These are phyloP conservation scores for Eucalyptus pauciflora DNA, from an alignment of 345 rosid genomes.

Conservation along the genomic window DNA sequence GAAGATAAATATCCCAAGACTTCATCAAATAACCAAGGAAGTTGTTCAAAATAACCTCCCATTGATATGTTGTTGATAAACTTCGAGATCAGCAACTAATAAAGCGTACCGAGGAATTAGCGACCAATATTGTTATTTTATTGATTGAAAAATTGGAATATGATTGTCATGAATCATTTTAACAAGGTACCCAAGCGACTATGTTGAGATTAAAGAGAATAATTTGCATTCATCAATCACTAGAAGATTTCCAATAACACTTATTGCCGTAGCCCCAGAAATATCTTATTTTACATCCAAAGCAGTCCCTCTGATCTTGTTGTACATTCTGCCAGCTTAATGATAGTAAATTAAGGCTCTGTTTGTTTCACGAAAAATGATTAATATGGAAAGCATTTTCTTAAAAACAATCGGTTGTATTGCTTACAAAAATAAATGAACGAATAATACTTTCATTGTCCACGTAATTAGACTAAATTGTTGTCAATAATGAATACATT, in stretches of 20 bases:
- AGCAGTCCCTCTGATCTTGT: neutral
- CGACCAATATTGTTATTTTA: neutral
- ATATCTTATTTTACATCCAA: neutral
- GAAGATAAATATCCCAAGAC: no score
- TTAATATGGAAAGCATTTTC: neutral
- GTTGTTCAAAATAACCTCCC: no score
- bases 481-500: neutral
- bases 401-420: no score
- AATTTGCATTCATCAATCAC: neutral
- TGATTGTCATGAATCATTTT: neutral
- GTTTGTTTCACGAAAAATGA: neutral
- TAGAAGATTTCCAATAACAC: neutral
- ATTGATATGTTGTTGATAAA: no score
- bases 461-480: neutral
- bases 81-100: no score
- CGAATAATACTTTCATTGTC: neutral
- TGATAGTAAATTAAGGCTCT: neutral
- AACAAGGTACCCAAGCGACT: neutral
- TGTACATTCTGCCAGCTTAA: neutral
- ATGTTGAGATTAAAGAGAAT: neutral
- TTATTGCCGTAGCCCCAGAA: neutral
- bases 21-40: no score
- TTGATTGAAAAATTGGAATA: neutral
- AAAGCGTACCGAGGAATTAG: no score
- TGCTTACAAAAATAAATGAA: neutral